Evolutionary conservation across 345 rosid genomes (phyloP).

Genomic region (Rhizophora mangle): DNA sequence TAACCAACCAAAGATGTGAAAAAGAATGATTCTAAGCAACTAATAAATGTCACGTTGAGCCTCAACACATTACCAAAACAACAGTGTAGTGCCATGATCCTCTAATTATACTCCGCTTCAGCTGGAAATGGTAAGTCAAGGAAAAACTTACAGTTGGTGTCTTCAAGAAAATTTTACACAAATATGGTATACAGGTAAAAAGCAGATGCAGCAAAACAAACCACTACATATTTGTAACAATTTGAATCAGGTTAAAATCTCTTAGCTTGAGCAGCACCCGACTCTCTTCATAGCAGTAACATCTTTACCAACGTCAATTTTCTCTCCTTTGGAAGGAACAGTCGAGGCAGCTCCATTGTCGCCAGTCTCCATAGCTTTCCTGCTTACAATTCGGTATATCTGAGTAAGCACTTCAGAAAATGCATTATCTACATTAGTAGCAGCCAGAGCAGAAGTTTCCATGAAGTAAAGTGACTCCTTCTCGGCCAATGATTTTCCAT

Average conservation of each 20-base stretch:
- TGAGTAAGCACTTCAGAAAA: constrained; percentile 87
- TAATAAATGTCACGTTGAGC: too few species aligned
- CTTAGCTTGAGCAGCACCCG: constrained; percentile 84
- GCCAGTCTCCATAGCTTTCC: constrained; percentile 79
- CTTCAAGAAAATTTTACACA: constrained; percentile 39
- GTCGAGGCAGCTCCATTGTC: constrained; percentile 46
- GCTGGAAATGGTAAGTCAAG: constrained; percentile 16
- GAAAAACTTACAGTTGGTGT: constrained; percentile 20
- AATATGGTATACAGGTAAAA: constrained; percentile 19
- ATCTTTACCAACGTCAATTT: constrained; percentile 72
- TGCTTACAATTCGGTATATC: constrained; percentile 76
- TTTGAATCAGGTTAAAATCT: constrained; percentile 12
- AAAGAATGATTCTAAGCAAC: too few species aligned
- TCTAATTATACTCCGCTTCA: constrained; percentile 21
- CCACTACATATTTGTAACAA: constrained; percentile 24
- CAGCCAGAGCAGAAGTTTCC: constrained; percentile 91
- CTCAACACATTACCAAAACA: constrained; percentile 10
- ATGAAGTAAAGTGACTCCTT: constrained; percentile 82
- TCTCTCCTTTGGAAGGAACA: constrained; percentile 79
- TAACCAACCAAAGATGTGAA: too few species aligned
- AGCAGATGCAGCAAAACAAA: constrained; percentile 24
- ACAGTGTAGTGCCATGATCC: constrained; percentile 17
- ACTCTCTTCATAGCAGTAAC: constrained; percentile 90
- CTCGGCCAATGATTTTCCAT: constrained; percentile 75
- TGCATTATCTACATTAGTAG: constrained; percentile 84